Evolutionary conservation across 441 rosid genomes (phyloP), one percentile per base, ranked within the genome.

Genomic region (Populus trichocarpa): DNA sequence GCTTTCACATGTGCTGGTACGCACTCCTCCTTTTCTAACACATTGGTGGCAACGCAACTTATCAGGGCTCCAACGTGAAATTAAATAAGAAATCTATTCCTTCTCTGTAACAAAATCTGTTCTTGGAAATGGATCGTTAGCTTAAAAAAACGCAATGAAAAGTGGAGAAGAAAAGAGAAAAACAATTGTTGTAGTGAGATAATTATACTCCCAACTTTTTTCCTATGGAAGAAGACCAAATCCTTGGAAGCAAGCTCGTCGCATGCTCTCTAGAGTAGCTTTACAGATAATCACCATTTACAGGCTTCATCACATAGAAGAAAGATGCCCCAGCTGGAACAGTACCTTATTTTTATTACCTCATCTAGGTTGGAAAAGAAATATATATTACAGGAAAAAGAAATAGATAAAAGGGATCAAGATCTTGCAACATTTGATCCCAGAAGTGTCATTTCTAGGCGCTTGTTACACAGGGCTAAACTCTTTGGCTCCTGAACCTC

Each of bases 391-490:
- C 57, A 46, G 57, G 57, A 46, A 46, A 46, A 46, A 14, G 6
- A 46, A 46, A 46, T 46, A 46, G 0, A 46, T 46, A 14, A 46
- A 14, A 46, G 57, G 57, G 20, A 14, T 46, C 20, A 5, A 46
- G 57, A 46, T 5, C 57, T 46, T 46, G 57, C 20, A 5, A 53
- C 36, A 33, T n/a, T 33, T 66, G 7, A 66, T 46, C 20, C 57
- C 57, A 14, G 57, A 46, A 46, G 57, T 46, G 14, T 8, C 28
- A 63, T 78, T 28, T 28, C 76, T 81, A 83, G 57, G 81, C 87
- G 46, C 91, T 91, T 32, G 89, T 81, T 20, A 90, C 76, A 65
- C 95, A 89, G 38, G 94, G 89, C 59, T 91, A 87, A 91, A 94
- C 78, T 81, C 90, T 88, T 38, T 84, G 89, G 80, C 97, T 92